Conservation (phyloP, 2,329 filamentous ascomycete genomes). For the Scedosporium dehoogii region DNA sequence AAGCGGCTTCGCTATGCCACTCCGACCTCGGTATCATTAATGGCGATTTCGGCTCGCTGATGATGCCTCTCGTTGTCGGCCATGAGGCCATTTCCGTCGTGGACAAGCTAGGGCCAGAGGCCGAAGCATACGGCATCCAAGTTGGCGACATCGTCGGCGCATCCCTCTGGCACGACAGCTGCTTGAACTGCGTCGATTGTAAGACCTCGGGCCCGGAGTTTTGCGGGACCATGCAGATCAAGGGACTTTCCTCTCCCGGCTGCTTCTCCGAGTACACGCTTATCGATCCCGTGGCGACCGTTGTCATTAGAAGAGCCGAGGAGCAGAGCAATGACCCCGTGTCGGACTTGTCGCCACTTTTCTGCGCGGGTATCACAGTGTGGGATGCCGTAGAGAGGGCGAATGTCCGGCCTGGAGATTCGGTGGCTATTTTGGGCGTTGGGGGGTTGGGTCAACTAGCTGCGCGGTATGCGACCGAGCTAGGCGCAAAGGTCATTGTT, state of each 20-base stretch:
- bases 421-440: conserved; percentile 43
- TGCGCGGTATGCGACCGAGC: conserved; percentile 57
- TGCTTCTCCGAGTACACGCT: conserved; percentile 3
- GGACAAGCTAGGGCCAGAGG: conserved; percentile 60
- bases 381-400: conserved; percentile 14
- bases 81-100: conserved; percentile 20
- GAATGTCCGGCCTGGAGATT: conserved; percentile 19
- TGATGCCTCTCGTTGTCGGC: conserved; percentile 29
- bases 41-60: conserved; percentile 37
- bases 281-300: background rate
- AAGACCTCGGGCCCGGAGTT: conserved; percentile 61
- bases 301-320: background rate
- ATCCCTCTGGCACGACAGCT: conserved; percentile 56
- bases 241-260: background rate
- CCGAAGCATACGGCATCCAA: conserved; percentile 82
- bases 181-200: conserved; percentile 64
- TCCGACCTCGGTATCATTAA: background rate
- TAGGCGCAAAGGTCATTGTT: conserved; percentile 33
- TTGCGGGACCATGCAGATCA: conserved; percentile 30
- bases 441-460: conserved; percentile 31
- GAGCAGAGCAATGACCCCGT: background rate
- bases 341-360: conserved; percentile 2
- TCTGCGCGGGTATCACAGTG: conserved; percentile 16
- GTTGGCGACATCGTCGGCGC: conserved; percentile 47
- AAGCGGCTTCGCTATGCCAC: conserved; percentile 1